phyloP scores from a whole-genome alignment of 345 rosid species.

The Eutrema japonicum region DNA sequence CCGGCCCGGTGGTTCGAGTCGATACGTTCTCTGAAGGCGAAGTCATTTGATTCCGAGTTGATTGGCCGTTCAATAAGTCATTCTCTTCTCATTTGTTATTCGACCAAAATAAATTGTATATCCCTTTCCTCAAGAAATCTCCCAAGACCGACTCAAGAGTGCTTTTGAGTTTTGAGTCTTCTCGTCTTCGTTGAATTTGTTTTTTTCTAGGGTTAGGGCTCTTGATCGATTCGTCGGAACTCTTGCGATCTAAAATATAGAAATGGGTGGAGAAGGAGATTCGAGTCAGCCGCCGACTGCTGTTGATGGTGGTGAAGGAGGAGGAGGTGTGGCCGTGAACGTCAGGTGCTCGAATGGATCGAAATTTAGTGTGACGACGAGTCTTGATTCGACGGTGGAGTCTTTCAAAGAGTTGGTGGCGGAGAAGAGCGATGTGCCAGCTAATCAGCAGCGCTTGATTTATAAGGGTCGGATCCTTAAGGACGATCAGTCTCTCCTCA shows the following conservation, averaged over 20 bases:
- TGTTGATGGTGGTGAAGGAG: conserved; percentile 29
- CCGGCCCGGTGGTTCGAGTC: neutral
- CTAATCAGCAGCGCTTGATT: conserved; percentile 80
- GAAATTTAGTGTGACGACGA: conserved; percentile 58
- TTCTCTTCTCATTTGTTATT: conserved; percentile 24
- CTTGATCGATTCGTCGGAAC: conserved; percentile 29
- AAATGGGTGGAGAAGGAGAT: conserved; percentile 63
- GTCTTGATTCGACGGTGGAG: conserved; percentile 63
- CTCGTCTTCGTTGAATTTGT: conserved; percentile 1
- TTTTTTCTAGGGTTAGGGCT: conserved; percentile 30
- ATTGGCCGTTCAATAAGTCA: conserved; percentile 24
- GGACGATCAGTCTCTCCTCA: conserved; percentile 73
- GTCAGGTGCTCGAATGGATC: conserved; percentile 70
- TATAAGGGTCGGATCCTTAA: conserved; percentile 86
- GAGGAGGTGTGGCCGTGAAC: conserved; percentile 50
- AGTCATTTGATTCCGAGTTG: conserved; percentile 33
- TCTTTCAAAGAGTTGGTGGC: conserved; percentile 63
- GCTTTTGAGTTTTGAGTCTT: conserved; percentile 5
- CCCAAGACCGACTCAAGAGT: conserved; percentile 24
- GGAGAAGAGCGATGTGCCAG: conserved; percentile 69
- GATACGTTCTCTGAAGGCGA: conserved; percentile 27
- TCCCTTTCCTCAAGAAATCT: conserved; percentile 42
- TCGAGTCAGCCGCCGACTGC: conserved; percentile 58
- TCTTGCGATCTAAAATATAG: neutral
- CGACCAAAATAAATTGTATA: conserved; percentile 16